Percentiles rank a stretch among this genome's conserved stretches.
Evolutionary conservation across 768 basidiomycete genomes (phyloP).

Genomic region (Cystofilobasidium ferigula): DNA sequence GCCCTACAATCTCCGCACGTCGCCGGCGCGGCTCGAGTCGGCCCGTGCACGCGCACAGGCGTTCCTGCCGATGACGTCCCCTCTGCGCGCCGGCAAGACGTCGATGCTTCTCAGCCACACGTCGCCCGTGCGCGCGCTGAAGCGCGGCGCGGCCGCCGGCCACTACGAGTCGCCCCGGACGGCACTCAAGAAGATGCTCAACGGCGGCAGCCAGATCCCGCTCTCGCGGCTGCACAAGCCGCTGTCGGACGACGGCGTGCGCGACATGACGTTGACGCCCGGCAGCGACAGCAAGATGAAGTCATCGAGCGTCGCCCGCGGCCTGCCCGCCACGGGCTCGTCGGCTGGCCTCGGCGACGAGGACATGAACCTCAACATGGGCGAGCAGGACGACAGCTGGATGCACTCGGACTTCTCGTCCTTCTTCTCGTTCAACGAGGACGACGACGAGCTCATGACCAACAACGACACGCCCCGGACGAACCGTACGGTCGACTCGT

Average conservation of each 20-base stretch:
- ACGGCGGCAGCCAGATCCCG: constrained; percentile 8
- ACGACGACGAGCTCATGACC: constrained; percentile 1
- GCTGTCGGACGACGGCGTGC: constrained; percentile 20
- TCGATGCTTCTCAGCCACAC: background rate
- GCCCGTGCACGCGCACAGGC: background rate
- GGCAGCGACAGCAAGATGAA: background rate
- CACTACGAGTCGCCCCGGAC: constrained; percentile 15
- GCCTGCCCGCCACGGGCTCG: constrained; percentile 2
- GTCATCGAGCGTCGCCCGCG: constrained; percentile 7
- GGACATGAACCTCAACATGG: background rate
- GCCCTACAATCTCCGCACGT: background rate
- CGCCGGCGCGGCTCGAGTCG: background rate
- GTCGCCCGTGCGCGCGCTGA: constrained; percentile 5
- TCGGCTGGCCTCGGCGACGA: constrained; percentile 3
- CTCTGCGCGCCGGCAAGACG: background rate
- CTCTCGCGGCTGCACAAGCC: constrained; percentile 18
- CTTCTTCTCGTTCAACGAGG: constrained; percentile 15
- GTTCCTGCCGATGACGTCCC: constrained; percentile 18
- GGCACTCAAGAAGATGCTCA: constrained; percentile 23
- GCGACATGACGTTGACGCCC: background rate
- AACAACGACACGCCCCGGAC: constrained; percentile 15
- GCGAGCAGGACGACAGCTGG: constrained; percentile 13
- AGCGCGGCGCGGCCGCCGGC: background rate
- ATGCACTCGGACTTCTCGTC: constrained; percentile 22
- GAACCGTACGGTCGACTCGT: constrained; percentile 12